Evolutionary conservation across 192 early-diverging fungal species (phyloP), one percentile per base, ranked within the genome.

Genomic region (Coemansia sp.): DNA sequence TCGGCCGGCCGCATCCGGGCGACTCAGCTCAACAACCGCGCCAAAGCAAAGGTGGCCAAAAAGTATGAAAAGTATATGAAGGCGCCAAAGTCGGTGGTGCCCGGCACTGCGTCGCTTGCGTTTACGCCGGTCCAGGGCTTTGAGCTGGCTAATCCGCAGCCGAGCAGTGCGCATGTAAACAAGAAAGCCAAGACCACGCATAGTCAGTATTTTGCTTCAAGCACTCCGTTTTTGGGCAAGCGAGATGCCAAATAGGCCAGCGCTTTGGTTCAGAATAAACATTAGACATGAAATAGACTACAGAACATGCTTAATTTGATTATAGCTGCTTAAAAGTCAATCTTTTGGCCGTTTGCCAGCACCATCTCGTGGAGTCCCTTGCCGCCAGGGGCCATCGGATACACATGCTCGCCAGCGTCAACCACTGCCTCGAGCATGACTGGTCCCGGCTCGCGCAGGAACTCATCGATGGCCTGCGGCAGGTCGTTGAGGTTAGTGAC

Each of bases 101-200:
- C 94, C 21, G 96, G 96, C 8, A 79, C 94, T 51, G 88, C 94
- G 0, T 94, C 94, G 17, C 81, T 98, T 12, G 90, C 96, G 1
- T 97, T 98, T 62, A 98, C 94, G 7, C 94, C 96, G 14, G 89
- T 96, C 19, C 93, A 98, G 67, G 94, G 94, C 58, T 91, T 98
- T 66, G 96, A 98, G 75, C 71, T 98, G 23, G 87, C 89, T 24
- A 93, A 96, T 66, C 96, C 96, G 2, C 90, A 89, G 22, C 81
- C 85, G 0, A 67, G 68, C 5, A 79, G 86, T 39, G 79, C 58
- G 5, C 63, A 67, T 48, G 45, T 24, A 48, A 48, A 63, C 25
- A 79, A 88, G 58, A 84, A 78, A 58, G 65, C 86, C 22, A 89
- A 90, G 60, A 76, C 84, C 37, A 81, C 81, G 2, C 89, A 89